Evolutionary conservation across 164 flowering plant genomes (phyloP).

Genomic region (Echeveria elegans): DNA sequence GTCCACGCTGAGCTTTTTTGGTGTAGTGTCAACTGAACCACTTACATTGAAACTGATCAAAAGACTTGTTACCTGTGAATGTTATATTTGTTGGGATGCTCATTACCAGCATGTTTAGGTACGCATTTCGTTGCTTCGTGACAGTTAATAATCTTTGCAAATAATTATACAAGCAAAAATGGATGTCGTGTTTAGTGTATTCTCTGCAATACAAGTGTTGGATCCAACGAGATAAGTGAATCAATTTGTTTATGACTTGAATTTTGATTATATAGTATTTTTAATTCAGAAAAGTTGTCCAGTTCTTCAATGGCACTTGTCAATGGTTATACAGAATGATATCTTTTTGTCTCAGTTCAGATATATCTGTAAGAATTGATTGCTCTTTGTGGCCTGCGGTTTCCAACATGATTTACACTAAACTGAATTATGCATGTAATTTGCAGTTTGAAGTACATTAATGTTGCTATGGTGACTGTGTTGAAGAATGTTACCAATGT

Average conservation of each 20-base stretch:
- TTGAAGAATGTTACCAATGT: conserved; percentile 99
- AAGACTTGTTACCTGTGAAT: conserved; percentile 97
- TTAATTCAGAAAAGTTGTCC: not conserved
- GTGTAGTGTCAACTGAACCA: conserved; percentile 80
- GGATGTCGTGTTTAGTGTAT: not conserved
- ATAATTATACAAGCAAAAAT: not conserved
- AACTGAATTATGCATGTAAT: conserved; percentile 11
- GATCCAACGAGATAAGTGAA: not conserved
- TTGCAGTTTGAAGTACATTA: conserved; percentile 92
- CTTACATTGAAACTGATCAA: conserved; percentile 75
- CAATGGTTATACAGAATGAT: not conserved
- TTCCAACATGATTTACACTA: not conserved
- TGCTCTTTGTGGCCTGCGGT: not conserved
- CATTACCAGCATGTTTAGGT: conserved; percentile 97
- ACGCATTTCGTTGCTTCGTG: not conserved
- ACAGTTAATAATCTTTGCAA: not conserved
- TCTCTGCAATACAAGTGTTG: not conserved
- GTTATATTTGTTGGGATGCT: conserved; percentile 97
- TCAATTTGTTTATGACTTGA: too few species aligned
- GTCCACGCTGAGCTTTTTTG: conserved; percentile 50
- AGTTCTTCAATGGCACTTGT: not conserved
- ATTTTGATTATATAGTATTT: too few species aligned
- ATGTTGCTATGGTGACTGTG: conserved; percentile 99
- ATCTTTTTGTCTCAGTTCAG: not conserved
- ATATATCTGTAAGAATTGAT: not conserved